These are phyloP conservation scores for Mycosphaerella sp. DNA, from an alignment of 2,329 filamentous ascomycete species.

Conservation along the genomic window DNA sequence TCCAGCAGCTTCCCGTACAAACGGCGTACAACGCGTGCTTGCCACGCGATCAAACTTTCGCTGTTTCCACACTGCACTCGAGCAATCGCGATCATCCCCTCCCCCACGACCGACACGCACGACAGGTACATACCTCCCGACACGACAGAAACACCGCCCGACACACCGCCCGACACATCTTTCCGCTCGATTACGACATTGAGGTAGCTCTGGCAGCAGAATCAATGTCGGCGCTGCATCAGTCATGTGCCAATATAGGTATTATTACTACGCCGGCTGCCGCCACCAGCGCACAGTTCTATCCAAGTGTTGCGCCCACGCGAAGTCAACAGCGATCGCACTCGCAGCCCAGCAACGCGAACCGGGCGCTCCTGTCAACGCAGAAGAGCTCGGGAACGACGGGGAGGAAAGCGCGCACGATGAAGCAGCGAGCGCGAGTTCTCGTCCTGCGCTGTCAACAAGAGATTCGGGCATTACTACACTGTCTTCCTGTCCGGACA, in stretches of 20 bases:
- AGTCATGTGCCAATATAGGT: conserved; percentile 31
- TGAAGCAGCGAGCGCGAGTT: conserved; percentile 2
- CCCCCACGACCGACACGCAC: too few species aligned
- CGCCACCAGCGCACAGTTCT: conserved; percentile 28
- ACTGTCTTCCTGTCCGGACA: conserved; percentile 3
- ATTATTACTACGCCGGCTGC: conserved; percentile 30
- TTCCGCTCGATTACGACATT: background rate
- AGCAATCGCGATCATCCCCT: conserved; percentile 2
- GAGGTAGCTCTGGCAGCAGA: background rate
- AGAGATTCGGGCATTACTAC: background rate
- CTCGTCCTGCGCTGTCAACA: conserved; percentile 4
- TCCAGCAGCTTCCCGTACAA: conserved; percentile 1
- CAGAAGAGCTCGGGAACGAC: background rate
- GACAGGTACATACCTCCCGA: background rate
- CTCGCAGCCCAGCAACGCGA: conserved; percentile 1
- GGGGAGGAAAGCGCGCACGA: conserved; percentile 6
- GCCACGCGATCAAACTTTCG: background rate
- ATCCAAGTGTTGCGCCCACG: conserved; percentile 23
- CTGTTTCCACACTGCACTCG: background rate
- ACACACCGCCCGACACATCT: background rate
- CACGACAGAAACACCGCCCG: too few species aligned
- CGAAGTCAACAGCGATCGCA: conserved; percentile 1
- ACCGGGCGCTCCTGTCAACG: conserved; percentile 4
- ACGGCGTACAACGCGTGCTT: conserved; percentile 3
- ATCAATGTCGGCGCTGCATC: conserved; percentile 9